These are phyloP conservation scores for Bruguiera sexangula DNA, from an alignment of 345 rosid species.

Conservation along the genomic window DNA sequence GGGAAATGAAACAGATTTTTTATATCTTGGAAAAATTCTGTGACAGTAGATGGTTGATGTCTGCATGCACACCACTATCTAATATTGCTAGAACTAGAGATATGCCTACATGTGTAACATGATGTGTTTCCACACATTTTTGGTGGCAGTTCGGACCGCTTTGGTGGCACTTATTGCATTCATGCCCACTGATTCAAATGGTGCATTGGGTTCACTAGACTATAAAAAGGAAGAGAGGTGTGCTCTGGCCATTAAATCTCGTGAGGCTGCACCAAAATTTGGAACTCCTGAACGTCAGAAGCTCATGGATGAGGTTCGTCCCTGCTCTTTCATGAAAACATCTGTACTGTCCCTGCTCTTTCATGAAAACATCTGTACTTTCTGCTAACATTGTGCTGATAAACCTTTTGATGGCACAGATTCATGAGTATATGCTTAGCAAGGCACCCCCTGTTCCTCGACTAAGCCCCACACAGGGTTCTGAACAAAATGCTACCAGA, in stretches of 20 bases:
- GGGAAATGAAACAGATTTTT: too few species aligned
- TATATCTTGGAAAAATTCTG: too few species aligned
- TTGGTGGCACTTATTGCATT: conserved; percentile 90
- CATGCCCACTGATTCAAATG: conserved; percentile 93
- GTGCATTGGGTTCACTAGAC: conserved; percentile 93
- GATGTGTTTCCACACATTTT: neutral
- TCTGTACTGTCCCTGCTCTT: neutral
- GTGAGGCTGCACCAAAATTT: conserved; percentile 70
- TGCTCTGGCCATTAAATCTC: conserved; percentile 79
- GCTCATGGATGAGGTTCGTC: conserved; percentile 73
- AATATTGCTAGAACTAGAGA: neutral
- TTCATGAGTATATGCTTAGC: conserved; percentile 82
- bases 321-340: neutral
- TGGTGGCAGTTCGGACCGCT: conserved; percentile 86
- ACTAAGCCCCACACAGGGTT: conserved; percentile 22
- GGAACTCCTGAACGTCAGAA: conserved; percentile 84
- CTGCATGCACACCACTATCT: too few species aligned
- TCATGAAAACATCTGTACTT: neutral
- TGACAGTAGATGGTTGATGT: too few species aligned
- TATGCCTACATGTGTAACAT: neutral
- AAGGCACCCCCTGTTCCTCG: conserved; percentile 70
- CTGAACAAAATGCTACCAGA: conserved; percentile 22
- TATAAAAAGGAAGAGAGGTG: conserved; percentile 85
- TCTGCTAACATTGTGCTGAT: neutral
- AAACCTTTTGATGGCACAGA: conserved; percentile 40